Evolutionary conservation across 176 grass and related monocot genomes (phyloP), one percentile per base, ranked within the genome.

Genomic region (Carex parvula): DNA sequence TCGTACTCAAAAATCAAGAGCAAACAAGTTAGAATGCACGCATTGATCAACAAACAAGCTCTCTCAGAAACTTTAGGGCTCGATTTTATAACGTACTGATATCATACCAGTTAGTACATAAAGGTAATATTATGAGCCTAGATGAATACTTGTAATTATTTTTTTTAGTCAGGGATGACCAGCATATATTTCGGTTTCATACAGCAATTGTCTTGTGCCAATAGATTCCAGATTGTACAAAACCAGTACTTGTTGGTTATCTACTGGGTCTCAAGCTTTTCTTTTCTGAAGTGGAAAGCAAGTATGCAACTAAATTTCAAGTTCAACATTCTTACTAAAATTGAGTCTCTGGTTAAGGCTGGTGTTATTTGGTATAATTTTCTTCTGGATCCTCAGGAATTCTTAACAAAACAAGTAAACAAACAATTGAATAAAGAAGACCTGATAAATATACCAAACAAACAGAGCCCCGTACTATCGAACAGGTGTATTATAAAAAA

Each of bases 1-100:
- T 88, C 86, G 1, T 18, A 35, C 67, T 35, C 63, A 81, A 89
- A 85, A 48, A 84, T 3, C 18, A 86, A 54, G 12, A 24, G 11
- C 60, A 48, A 32, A 53, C 15, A 78, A 17, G 50, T 78, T 57
- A 39, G 37, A 39, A 39, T 39, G 37, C 37, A 39, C 5, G 37
- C 5, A 3, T 39, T 39, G 37, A 39, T 39, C 37, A 39, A 39
- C 5, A 39, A 39, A 39, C 37, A 39, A 39, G 37, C 5, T 39
- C 37, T 39, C 37, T 39, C 37, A 39, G 37, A 39, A 39, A 39
- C 37, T 39, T 39, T 6, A 22, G 42, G 41, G 22, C n/a, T 46
- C 11, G 42, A 73, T 14, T 24, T 50, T 50, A 50, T 73, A 21
- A 2, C 41, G 14, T 22, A 73, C 41, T 65, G 62, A 64, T 30